Base-by-base conservation (phyloP, 306 rosid species). In the Cicer cuneatum region DNA sequence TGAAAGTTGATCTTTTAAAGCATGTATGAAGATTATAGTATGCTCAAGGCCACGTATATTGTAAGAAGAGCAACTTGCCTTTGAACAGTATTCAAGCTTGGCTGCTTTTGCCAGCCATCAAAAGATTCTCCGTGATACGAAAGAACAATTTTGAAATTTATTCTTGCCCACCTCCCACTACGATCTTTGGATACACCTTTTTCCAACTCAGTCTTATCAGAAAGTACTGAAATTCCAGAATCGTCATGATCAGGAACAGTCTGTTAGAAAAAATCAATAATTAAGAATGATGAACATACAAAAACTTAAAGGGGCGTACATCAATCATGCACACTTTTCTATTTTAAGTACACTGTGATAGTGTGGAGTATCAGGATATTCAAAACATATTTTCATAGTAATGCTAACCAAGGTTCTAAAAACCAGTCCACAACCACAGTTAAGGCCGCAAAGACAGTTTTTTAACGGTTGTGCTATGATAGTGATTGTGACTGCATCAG, bases 101-200 rank as follows among this genome's bases (percentile, higher is more conserved):
- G 98, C 78, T 94, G 98, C 88, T 84, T 94, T 81, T 94, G 97
- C 97, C 98, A 94, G 35, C 98, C 98, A 73, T 94, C 96, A 86
- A 91, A 91, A 1, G 97, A 91, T 61, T 74, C 83, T 37, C 97
- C 98, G 16, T 90, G 89, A 73, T 91, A 91, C 2, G 95, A 90
- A 73, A 91, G 86, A 74, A 83, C 52, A 61, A 94, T 86, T 85
- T 90, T 91, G 82, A 94, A 91, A 0, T 91, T 94, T 10, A 64
- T 11, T 59, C 98, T 87, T 12, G 96, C 97, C 97, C 98, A 94
- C 84, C 96, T 91, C 80, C 97, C 96, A 51, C 74, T 21, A 69
- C 81, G 85, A 41, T 79, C 86, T 71, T 87, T 62, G 64, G 80
- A 63, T 4, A 70, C 33, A 65, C 78, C 84, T 47, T 84, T 76